phyloP scores from a whole-genome alignment of 306 rosid species.

The Quillaja saponaria region DNA sequence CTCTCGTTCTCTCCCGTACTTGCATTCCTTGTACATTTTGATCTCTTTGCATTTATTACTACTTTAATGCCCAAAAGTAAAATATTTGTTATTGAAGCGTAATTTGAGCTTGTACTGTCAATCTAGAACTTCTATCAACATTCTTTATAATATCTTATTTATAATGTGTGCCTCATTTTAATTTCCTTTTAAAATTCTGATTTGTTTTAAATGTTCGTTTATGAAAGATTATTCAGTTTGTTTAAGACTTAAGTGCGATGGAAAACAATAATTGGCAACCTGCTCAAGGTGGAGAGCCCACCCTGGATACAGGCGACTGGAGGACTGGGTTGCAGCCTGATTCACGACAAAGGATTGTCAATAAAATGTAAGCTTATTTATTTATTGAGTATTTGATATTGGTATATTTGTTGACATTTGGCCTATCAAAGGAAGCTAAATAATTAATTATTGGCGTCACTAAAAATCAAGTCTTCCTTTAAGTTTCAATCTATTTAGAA shows the following conservation, averaged over 20 bases:
- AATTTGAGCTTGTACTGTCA: no score
- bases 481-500: no score
- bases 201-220: conserved; percentile 14
- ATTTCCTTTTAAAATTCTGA: conserved; percentile 18
- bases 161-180: background rate
- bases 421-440: background rate
- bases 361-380: conserved; percentile 47
- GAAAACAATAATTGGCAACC: conserved; percentile 47
- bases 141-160: conserved; percentile 4
- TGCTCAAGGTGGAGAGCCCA: conserved; percentile 41
- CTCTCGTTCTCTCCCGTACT: no score
- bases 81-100: no score
- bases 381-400: background rate
- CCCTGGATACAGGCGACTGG: conserved; percentile 51
- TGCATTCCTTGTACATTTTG: no score
- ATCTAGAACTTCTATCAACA: no score
- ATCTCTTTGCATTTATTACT: no score
- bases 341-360: conserved; percentile 47
- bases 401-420: background rate
- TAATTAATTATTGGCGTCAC: background rate
- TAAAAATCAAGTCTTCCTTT: no score
- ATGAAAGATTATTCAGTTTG: conserved; percentile 20
- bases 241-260: conserved; percentile 20
- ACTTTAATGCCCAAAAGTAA: no score
- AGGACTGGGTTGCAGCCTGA: conserved; percentile 43